Evolutionary conservation across 179 eudicot species (phyloP).

Genomic region (Gypsophila paniculata): DNA sequence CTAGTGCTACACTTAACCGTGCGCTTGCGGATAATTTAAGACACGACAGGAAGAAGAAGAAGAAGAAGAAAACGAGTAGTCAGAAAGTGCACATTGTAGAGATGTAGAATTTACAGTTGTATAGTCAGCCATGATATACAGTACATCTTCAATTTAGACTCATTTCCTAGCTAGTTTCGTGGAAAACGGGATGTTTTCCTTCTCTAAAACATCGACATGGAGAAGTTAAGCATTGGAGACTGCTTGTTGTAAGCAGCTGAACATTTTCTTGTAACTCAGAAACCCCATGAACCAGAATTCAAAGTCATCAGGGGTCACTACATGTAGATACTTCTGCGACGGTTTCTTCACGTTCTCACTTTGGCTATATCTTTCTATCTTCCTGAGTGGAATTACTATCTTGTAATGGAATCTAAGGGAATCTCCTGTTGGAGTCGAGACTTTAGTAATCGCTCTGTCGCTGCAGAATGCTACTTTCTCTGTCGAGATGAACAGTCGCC

Average conservation of each 20-base stretch:
- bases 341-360: slow-evolving; percentile 36
- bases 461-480: slow-evolving; percentile 47
- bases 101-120: background rate
- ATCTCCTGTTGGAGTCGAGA: slow-evolving; percentile 25
- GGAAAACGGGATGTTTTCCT: background rate
- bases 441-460: slow-evolving; percentile 29
- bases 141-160: background rate
- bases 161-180: slow-evolving; percentile 4
- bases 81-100: no score
- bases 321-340: slow-evolving; percentile 43
- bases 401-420: slow-evolving; percentile 31
- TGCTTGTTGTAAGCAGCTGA: slow-evolving; percentile 38
- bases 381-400: slow-evolving; percentile 40
- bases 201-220: background rate
- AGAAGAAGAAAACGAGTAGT: no score
- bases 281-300: slow-evolving; percentile 68
- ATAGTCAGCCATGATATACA: background rate
- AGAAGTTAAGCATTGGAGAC: slow-evolving; percentile 14
- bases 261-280: slow-evolving; percentile 39
- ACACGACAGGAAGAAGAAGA: no score
- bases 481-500: slow-evolving; percentile 37
- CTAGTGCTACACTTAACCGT: no score
- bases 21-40: no score
- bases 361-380: slow-evolving; percentile 36
- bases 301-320: slow-evolving; percentile 47